Base-by-base conservation (phyloP, 257 asterid genomes). In the Ballota nigra region DNA sequence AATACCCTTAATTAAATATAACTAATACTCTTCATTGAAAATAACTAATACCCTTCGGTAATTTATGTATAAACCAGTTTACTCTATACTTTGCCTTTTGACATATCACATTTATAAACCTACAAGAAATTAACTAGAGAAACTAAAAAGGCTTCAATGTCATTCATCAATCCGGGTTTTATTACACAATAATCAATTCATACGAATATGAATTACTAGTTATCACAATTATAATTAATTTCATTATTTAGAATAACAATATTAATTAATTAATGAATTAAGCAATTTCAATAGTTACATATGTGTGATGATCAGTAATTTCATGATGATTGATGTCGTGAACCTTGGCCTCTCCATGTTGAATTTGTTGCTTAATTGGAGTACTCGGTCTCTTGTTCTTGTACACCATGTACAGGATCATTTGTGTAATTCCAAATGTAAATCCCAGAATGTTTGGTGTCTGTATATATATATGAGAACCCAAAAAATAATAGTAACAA, bases 391-490 rank as follows among this genome's bases (percentile, higher is more conserved):
- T 66, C 24, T 74, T 67, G 16, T 63, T 68, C 75, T 68, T 83
- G 70, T 80, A 85, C 24, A 85, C 34, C 1, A 49, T 10, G 81
- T 83, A 85, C 19, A 85, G 9, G 0, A 41, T 51, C 86, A 78
- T 85, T 49, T 85, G 90, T 1, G 58, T 29, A 31, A 78, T 8
- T 1, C 86, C 87, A 13, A 85, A 74, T 11, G n/a, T 1, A 28
- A 83, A 80, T 7, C 90, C 90, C 15, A 80, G 0, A 31, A 83
- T 23, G 58, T 85, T 85, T 31, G 90, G 90, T 53, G 78, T 59
- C 90, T 83, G 77, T 3, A 13, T 4, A 1, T 43, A 15, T 24
- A 36, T 0, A 43, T 36, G 5, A 26, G 12, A n/a, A 3, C 5
- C 16, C 16, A 13, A 15, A 41, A 49, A 0, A 33, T 5, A 33